Base-by-base conservation (phyloP, 2,329 filamentous ascomycete genomes). In the Hymenoscyphus occultus region DNA sequence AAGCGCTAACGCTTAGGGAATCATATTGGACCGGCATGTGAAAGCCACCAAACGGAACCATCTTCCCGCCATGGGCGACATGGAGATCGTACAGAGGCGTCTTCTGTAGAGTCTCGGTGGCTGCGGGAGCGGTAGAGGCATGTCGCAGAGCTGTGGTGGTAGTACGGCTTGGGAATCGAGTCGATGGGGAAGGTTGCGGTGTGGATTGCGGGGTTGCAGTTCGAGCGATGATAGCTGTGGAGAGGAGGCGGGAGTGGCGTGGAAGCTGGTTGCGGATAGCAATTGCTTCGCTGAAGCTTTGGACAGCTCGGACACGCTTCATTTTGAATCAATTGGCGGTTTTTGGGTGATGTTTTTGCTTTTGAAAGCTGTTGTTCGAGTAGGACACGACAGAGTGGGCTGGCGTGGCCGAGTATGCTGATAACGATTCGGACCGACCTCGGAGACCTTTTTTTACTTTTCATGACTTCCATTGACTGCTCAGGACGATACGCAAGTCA, bases 41-140 rank as follows among this genome's bases (percentile, higher is more conserved):
- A 80, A 89, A 97, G 71, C 92, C 93, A 69, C 91, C 94, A 79
- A 97, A 99, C n/a, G 92, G 91, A 60, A 97, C 94, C 87, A 98
- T 95, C 80, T 96, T 97, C 71, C 85, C 95, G 71, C 92, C 92
- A 75, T 91, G 82, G 65, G 86, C 83, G 68, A 93, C 74, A 77
- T 96, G 91, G 28, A 96, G 81, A 72, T 92, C 88, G 77, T 94
- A 90, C 28, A 97, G 82, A 35, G 89, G 87, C 2, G 92, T 96
- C 78, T 84, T 89, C 72, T 77, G 80, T 69, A 85, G 80, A 22
- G 19, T 59, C 19, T 76, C 74, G 6, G 64, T 54, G 63, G 69
- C 28, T 9, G 57, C 22, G n/a, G 67, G 31, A 22, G 65, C 54
- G 1, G 60, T 54, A 28, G 70, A 67, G 42, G 69, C 63, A 19